Base-by-base conservation (phyloP, 495 filamentous ascomycete species). In the Cairneyella variabilis region DNA sequence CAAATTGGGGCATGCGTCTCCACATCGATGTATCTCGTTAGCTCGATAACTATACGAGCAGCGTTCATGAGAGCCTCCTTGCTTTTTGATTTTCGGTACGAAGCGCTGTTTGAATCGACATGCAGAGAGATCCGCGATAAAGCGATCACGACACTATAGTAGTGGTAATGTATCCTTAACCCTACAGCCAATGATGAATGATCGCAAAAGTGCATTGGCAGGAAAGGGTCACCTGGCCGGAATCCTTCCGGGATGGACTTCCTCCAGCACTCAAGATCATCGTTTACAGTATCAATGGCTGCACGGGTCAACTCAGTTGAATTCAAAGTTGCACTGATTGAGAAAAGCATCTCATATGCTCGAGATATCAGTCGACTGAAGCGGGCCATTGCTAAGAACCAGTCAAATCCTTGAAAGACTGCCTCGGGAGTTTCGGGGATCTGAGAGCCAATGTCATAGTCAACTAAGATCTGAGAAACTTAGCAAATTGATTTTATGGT, bases 331-430 rank as follows among this genome's bases (percentile, higher is more conserved):
- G 62, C 66, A 1, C 61, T 63, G 12, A 61, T 59, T 11, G 64
- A 69, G 52, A 69, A 71, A 7, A 71, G 58, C 1, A 62, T 48
- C 12, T 63, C 56, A 48, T 70, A 68, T 11, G 63, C 59, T 18
- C 59, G 52, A 2, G 68, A 70, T 2, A 64, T 37, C 3, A 71
- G 36, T 11, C 69, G 58, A 17, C 54, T 54, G 28, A 67, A 61
- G 16, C 62, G 60, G 11, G 63, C 59, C 10, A 53, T 51, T 6
- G 57, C 40, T 9, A 66, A 53, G 41, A 69, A 64, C 69, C 69
- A 71, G 50, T 70, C 63, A 26, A 65, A 61, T 23, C 56, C 62
- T 28, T 63, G 59, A n/a, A 66, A 54, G 30, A 61, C 61, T 16
- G 45, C 23, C 8, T 48, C 45, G 1, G 62, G 66, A 14, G 59